A percentile compares a stretch with the other conserved stretches of the same genome.
phyloP scores from a whole-genome alignment of 2,329 filamentous ascomycete genomes.

The Cercospora sp. region DNA sequence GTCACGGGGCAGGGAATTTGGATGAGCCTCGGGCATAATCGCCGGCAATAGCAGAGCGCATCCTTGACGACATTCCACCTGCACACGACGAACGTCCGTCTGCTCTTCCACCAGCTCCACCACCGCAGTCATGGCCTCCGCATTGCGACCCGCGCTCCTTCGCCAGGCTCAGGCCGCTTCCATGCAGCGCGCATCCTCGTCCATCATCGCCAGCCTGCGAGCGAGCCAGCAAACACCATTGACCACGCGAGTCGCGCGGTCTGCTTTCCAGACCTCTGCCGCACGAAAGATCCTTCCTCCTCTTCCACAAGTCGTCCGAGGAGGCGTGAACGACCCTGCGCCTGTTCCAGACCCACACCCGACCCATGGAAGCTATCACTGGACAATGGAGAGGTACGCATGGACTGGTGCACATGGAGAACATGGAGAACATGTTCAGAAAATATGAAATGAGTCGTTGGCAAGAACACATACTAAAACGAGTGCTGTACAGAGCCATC shows the following conservation, averaged over 20 bases:
- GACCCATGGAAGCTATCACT: slow-evolving; percentile 94
- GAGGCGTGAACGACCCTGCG: slow-evolving; percentile 79
- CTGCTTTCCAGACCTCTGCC: slow-evolving; percentile 84
- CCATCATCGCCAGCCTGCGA: slow-evolving; percentile 40
- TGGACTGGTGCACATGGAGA: slow-evolving; percentile 60
- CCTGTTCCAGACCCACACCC: slow-evolving; percentile 70
- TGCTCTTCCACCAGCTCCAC: slow-evolving; percentile 8
- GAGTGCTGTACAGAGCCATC: slow-evolving; percentile 58
- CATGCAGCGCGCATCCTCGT: slow-evolving; percentile 44
- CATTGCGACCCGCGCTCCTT: slow-evolving; percentile 53
- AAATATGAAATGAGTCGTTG: not conserved
- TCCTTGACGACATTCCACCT: slow-evolving; percentile 12
- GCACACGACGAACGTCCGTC: not conserved
- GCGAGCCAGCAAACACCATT: slow-evolving; percentile 38
- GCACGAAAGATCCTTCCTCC: slow-evolving; percentile 76
- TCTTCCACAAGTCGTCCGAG: slow-evolving; percentile 59
- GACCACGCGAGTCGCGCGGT: slow-evolving; percentile 51
- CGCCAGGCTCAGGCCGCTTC: slow-evolving; percentile 47
- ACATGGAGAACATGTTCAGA: not conserved
- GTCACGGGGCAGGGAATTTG: slow-evolving; percentile 4
- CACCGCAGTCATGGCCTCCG: slow-evolving; percentile 52
- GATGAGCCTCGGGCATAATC: slow-evolving; percentile 13
- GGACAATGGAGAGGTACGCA: slow-evolving; percentile 79
- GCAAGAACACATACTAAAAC: slow-evolving; percentile 12
- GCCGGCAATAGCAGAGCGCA: slow-evolving; percentile 9